These are phyloP conservation scores for Boletellus deceptivus DNA, from an alignment of 1,284 basidiomycete species.

Conservation along the genomic window DNA sequence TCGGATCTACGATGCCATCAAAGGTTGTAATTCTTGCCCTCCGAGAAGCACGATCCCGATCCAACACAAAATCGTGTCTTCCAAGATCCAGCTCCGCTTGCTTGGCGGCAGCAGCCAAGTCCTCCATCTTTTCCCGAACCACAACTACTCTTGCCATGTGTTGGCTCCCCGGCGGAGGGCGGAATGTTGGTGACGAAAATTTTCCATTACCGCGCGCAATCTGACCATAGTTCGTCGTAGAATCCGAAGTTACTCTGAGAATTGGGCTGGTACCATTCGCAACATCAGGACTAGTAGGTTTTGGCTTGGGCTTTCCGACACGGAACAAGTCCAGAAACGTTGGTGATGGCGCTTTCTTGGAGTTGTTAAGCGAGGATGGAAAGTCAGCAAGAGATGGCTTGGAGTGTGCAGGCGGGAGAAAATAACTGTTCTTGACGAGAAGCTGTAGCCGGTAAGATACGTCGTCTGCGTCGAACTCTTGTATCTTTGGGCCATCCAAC, in stretches of 20 bases:
- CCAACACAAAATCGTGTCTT: conserved; percentile 40
- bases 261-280: conserved; percentile 45
- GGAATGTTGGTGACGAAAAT: conserved; percentile 39
- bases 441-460: conserved; percentile 77
- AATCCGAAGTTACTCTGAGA: conserved; percentile 62
- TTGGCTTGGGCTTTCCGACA: conserved; percentile 61
- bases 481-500: conserved; percentile 42
- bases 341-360: conserved; percentile 48
- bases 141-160: conserved; percentile 66
- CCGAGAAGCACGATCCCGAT: conserved; percentile 30
- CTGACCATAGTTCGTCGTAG: conserved; percentile 46
- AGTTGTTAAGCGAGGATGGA: conserved; percentile 36
- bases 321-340: conserved; percentile 70
- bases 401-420: conserved; percentile 77
- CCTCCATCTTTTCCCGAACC: conserved; percentile 72
- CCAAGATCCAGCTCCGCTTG: conserved; percentile 72
- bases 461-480: conserved; percentile 71
- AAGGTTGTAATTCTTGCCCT: conserved; percentile 32
- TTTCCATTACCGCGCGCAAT: conserved; percentile 39
- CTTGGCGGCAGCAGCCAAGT: conserved; percentile 63
- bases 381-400: conserved; percentile 70
- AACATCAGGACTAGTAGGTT: conserved; percentile 53
- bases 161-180: conserved; percentile 35
- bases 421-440: conserved; percentile 80
- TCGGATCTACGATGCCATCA: conserved; percentile 72